Conservation (phyloP, 768 basidiomycete species). For the Macrolepiota dolichaula region DNA sequence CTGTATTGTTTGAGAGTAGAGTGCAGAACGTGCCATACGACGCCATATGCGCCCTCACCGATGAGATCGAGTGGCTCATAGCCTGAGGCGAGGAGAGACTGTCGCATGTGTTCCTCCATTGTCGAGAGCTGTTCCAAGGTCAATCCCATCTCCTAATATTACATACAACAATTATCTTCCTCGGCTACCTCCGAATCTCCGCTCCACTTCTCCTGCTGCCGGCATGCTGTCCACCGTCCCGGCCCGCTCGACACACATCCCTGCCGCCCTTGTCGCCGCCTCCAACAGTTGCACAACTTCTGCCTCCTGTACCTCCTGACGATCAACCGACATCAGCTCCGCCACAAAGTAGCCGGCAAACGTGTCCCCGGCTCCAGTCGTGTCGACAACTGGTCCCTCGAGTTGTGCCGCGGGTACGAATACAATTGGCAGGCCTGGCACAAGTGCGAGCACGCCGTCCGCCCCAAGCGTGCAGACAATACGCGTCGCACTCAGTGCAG, state of each 20-base stretch:
- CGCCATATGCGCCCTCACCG: constrained; percentile 94
- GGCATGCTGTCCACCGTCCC: constrained; percentile 63
- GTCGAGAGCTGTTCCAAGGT: constrained; percentile 5
- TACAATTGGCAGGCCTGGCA: constrained; percentile 30
- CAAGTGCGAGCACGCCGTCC: constrained; percentile 43
- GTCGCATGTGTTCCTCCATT: constrained; percentile 27
- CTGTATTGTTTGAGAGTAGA: background rate
- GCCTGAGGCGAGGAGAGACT: constrained; percentile 47
- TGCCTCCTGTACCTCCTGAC: constrained; percentile 23
- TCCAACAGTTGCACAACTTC: constrained; percentile 33
- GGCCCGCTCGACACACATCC: constrained; percentile 54
- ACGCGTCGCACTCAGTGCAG: constrained; percentile 32
- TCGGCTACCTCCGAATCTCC: constrained; percentile 13
- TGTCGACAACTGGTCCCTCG: constrained; percentile 39
- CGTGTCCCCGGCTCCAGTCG: constrained; percentile 65
- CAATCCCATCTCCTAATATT: constrained; percentile 1
- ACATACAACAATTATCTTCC: constrained; percentile 13
- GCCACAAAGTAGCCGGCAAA: constrained; percentile 60
- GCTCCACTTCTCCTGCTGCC: constrained; percentile 33
- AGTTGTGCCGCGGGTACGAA: constrained; percentile 47
- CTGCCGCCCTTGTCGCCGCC: constrained; percentile 49
- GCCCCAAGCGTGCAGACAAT: constrained; percentile 58
- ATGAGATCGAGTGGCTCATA: constrained; percentile 83
- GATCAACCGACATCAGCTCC: constrained; percentile 45
- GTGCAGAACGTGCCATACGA: constrained; percentile 56